Base-by-base conservation (phyloP, 805 yeast genomes). In the Metschnikowia dekortorum region DNA sequence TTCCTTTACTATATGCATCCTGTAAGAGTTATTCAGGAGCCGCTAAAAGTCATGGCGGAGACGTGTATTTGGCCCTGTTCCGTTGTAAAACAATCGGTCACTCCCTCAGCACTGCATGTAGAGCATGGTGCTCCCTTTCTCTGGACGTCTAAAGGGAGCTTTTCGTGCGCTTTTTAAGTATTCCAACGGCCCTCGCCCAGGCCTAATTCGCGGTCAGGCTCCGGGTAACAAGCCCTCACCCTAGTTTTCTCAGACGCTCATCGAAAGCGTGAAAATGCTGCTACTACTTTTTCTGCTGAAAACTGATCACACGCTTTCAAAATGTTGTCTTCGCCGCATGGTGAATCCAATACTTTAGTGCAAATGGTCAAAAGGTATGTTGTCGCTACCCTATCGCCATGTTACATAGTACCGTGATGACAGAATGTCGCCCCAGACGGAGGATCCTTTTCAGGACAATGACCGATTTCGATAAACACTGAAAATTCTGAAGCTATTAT, bases 381-480 rank as follows among this genome's bases (percentile, higher is more conserved):
- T 34, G 22, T 22, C 18, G 18, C 9, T 13, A 13, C 26, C 16
- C n/a, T 34, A 35, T 11, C 16, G 36, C 11, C 16, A 32, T 38
- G 39, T 44, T 36, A 44, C 42, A 34, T 44, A 34, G 46, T 56
- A 51, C 51, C 48, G 55, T 81, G 86, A 82, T 81, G 86, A 82
- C 83, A 72, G 64, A 78, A 59, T 82, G 86, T 82, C 86, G 86
- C 86, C 86, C 86, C 86, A 82, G 75, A 73, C 86, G 84, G 85
- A 81, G 77, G 73, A 62, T 71, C 77, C 78, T 73, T 56, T 72
- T 73, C 78, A 73, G 78, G 78, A 76, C 77, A 61, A 79, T 82
- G 85, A 81, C 78, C 82, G 86, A 82, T 73, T 42, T 81, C 86
- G 86, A 81, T 79, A 60, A 51, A 65, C 82, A 78, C 81, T 80